Conservation (phyloP, 2,329 filamentous ascomycete species). For the Fusarium hainanense region DNA sequence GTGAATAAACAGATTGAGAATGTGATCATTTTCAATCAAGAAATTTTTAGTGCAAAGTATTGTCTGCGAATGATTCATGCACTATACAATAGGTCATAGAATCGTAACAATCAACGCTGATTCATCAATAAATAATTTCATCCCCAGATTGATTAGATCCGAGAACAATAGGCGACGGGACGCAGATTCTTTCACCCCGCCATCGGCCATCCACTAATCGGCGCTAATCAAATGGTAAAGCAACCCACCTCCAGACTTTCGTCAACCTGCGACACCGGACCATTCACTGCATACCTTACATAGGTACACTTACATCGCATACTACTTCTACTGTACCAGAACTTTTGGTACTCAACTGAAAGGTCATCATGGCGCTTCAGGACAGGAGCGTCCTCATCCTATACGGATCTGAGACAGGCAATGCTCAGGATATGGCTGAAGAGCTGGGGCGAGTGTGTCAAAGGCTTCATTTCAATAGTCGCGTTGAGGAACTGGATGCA, state of each 20-base stretch:
- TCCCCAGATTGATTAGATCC: conserved; percentile 41
- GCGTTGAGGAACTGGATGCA: conserved; percentile 80
- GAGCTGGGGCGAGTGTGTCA: conserved; percentile 81
- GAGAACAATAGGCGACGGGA: background rate
- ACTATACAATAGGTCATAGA: background rate
- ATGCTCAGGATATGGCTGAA: conserved; percentile 89
- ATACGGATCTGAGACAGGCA: conserved; percentile 96
- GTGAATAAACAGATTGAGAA: background rate
- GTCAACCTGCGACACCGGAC: conserved; percentile 22
- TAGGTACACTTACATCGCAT: background rate
- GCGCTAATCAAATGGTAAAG: conserved; percentile 31
- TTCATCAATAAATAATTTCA: conserved; percentile 15
- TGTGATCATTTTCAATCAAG: background rate
- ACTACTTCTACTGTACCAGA: background rate
- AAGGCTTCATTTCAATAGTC: conserved; percentile 80
- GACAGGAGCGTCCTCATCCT: conserved; percentile 72
- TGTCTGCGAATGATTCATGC: background rate
- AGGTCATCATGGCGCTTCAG: conserved; percentile 42
- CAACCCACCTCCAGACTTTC: conserved; percentile 21
- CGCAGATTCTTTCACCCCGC: conserved; percentile 31
- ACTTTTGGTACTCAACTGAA: background rate
- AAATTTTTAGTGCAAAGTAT: background rate
- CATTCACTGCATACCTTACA: background rate
- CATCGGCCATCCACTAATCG: conserved; percentile 40
- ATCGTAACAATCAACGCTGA: conserved; percentile 1